phyloP scores from a whole-genome alignment of 2,329 filamentous ascomycete genomes.

The Aureobasidium sp. region DNA sequence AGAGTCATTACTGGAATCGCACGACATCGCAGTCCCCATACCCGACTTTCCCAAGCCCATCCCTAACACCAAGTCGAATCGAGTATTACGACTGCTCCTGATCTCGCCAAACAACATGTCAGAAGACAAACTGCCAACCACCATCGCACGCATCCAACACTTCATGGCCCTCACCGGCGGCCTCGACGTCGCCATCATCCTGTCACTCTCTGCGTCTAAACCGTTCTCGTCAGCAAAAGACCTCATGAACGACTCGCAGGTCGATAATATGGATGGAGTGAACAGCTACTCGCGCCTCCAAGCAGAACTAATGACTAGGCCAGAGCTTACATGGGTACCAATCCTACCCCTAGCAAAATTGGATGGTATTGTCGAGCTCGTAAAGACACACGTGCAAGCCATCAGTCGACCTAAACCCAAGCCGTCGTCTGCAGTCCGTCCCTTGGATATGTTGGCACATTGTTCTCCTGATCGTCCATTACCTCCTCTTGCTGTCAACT shows the following conservation, averaged over 20 bases:
- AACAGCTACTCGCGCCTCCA: constrained; percentile 25
- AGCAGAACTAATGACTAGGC: constrained; percentile 20
- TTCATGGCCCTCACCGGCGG: constrained; percentile 26
- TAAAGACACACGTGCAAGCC: constrained; percentile 19
- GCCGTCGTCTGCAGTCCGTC: constrained; percentile 11
- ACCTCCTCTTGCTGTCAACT: constrained; percentile 21
- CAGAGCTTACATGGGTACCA: constrained; percentile 22
- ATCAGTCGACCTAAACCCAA: constrained; percentile 3
- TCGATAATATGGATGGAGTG: constrained; percentile 15
- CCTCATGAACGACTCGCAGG: background rate
- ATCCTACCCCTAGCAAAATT: constrained; percentile 24
- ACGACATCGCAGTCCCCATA: constrained; percentile 30
- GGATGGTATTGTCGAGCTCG: constrained; percentile 20
- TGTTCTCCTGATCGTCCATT: constrained; percentile 23
- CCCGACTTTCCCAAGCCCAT: constrained; percentile 2
- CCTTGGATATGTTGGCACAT: constrained; percentile 22
- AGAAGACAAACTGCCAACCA: constrained; percentile 19
- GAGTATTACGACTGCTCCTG: constrained; percentile 26
- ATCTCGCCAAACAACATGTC: constrained; percentile 24
- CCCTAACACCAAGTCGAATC: constrained; percentile 11
- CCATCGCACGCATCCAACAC: constrained; percentile 27
- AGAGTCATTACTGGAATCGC: constrained; percentile 31
- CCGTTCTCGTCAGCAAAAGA: background rate
- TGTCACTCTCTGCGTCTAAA: constrained; percentile 24
- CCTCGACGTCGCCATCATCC: constrained; percentile 26